Evolutionary conservation across 164 flowering plant genomes (phyloP).

Genomic region (Saururus chinensis): DNA sequence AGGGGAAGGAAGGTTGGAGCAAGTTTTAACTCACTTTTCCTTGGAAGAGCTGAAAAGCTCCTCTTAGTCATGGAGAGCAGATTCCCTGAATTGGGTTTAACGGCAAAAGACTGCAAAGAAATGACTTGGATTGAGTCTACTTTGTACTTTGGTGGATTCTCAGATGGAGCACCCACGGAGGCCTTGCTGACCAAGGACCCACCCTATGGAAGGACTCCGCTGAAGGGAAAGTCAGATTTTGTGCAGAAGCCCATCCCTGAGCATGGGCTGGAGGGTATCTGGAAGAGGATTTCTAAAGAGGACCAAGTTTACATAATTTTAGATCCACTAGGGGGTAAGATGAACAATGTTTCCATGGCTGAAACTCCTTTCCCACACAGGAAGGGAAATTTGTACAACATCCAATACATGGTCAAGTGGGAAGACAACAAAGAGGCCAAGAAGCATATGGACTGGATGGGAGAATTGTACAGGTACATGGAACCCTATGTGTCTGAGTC

Average conservation of each 20-base stretch:
- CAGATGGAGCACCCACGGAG: slow-evolving; percentile 1
- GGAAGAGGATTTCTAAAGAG: slow-evolving; percentile 1
- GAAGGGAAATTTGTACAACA: slow-evolving; percentile 1
- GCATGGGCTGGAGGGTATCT: slow-evolving; percentile 1
- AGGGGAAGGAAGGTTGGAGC: slow-evolving; percentile 1
- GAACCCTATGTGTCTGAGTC: slow-evolving; percentile 2
- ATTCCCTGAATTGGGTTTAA: slow-evolving; percentile 27
- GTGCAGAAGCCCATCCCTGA: slow-evolving; percentile 10
- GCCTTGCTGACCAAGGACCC: slow-evolving; percentile 10
- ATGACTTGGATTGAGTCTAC: slow-evolving; percentile 28
- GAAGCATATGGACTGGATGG: slow-evolving; percentile 2
- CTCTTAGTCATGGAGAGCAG: slow-evolving; percentile 9
- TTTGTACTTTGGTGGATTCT: slow-evolving; percentile 12
- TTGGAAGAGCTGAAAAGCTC: slow-evolving; percentile 12
- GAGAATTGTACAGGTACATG: slow-evolving; percentile 4
- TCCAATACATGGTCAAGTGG: slow-evolving; percentile 15
- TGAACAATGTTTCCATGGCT: slow-evolving; percentile 9
- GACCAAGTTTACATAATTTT: neutral
- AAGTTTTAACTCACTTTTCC: slow-evolving; percentile 16
- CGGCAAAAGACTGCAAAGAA: slow-evolving; percentile 8
- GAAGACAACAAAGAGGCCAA: neutral
- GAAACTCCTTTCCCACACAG: slow-evolving; percentile 19
- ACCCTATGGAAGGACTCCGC: neutral
- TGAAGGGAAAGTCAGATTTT: slow-evolving; percentile 7
- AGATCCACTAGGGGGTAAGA: slow-evolving; percentile 17